Conservation (phyloP, 805 yeast species). For the Nakazawaea populi region DNA sequence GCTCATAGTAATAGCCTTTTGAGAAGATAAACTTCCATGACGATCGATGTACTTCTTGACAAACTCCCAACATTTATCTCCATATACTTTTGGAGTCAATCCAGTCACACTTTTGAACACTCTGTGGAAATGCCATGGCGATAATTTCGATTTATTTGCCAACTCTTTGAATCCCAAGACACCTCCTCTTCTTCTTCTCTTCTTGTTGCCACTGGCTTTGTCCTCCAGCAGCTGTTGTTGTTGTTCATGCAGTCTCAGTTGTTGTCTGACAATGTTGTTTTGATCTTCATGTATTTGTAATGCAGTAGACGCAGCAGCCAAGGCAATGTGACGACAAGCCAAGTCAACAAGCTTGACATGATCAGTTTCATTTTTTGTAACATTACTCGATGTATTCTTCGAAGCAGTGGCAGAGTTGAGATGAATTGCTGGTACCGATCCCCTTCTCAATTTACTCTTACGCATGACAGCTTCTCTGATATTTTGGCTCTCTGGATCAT, state of each 20-base stretch:
- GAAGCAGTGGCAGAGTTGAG: constrained; percentile 6
- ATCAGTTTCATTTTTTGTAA: constrained; percentile 58
- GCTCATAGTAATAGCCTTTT: constrained; percentile 22
- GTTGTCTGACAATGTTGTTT: constrained; percentile 12
- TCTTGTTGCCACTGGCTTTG: constrained; percentile 20
- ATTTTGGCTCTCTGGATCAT: constrained; percentile 34
- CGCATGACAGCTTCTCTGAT: constrained; percentile 12
- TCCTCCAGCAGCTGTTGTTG: constrained; percentile 15
- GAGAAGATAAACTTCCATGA: constrained; percentile 12
- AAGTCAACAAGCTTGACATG: constrained; percentile 65
- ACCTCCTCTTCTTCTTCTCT: constrained; percentile 66
- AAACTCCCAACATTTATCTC: constrained; percentile 72
- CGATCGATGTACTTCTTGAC: constrained; percentile 29
- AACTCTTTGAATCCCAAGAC: constrained; percentile 80
- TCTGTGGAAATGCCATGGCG: constrained; percentile 92
- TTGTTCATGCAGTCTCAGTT: constrained; percentile 8
- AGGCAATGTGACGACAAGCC: constrained; percentile 79
- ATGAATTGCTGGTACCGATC: constrained; percentile 9
- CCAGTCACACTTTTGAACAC: constrained; percentile 85
- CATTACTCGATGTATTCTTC: constrained; percentile 13
- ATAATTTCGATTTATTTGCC: constrained; percentile 75
- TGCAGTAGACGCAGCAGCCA: constrained; percentile 58
- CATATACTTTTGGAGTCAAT: constrained; percentile 82
- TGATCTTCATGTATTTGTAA: constrained; percentile 10
- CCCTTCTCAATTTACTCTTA: constrained; percentile 4